Percentiles rank a stretch among this genome's conserved stretches.
phyloP scores from a whole-genome alignment of 441 rosid genomes.

The Euphorbia schlechtendalii region DNA sequence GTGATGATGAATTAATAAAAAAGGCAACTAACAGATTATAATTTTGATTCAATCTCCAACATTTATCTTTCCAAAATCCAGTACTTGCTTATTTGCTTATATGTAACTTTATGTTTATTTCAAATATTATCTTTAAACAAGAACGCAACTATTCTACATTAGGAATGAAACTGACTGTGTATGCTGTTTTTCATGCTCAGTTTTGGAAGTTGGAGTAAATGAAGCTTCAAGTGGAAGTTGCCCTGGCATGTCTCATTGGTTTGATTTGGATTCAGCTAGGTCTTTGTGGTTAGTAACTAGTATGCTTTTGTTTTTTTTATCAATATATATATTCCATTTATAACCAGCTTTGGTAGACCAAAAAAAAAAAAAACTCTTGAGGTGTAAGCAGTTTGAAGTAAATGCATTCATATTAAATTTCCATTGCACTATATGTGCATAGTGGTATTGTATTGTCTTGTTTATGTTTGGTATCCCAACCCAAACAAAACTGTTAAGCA shows the following conservation, averaged over 20 bases:
- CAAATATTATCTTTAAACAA: neutral
- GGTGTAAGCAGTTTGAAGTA: neutral
- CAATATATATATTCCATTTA: neutral
- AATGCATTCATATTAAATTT: neutral
- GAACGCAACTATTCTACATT: constrained; percentile 8
- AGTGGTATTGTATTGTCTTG: neutral
- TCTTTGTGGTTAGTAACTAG: constrained; percentile 53
- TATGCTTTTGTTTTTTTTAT: neutral
- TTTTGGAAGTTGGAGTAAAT: constrained; percentile 35
- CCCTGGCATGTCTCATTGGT: constrained; percentile 35
- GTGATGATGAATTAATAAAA: no score
- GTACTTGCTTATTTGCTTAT: neutral
- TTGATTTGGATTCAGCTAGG: constrained; percentile 47
- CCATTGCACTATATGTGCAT: neutral
- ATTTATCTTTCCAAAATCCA: neutral
- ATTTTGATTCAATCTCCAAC: no score
- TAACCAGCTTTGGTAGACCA: neutral
- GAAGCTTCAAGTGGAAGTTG: constrained; percentile 44
- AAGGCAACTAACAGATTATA: no score
- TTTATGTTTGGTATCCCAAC: neutral
- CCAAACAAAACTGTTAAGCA: neutral
- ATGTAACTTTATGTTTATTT: neutral
- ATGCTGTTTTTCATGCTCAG: constrained; percentile 24
- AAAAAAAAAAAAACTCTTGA: constrained; percentile 5
- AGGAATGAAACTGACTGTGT: constrained; percentile 13